Evolutionary conservation across 257 asterid genomes (phyloP), one percentile per base, ranked within the genome.

Genomic region (Solanum etuberosum): DNA sequence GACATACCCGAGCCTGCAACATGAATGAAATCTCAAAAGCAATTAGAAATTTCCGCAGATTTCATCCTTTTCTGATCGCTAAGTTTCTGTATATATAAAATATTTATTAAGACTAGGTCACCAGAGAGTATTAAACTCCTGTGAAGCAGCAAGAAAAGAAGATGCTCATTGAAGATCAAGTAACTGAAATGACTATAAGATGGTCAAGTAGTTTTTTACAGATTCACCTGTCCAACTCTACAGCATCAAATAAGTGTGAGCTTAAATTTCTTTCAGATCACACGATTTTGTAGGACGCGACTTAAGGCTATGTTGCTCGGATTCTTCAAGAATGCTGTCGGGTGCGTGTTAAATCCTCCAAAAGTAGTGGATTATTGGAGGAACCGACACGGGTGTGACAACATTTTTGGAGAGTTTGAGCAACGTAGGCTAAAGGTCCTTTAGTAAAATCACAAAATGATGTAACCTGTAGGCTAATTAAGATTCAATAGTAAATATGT

Each of bases 1-100:
- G 99, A 96, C 61, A 91, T 89, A 84, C 99, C 98, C 10, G 92
- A 91, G 65, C 98, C 98, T 95, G 94, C 90, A 91, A 68, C 87
- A 84, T 8, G 59, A 80, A 86, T 46, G 85, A 42, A 85, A 85
- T 25, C 23, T 2, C 42, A 48, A 35, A 77, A 85, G 38, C 46
- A 54, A 25, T 85, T 87, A 43, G 6, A 54, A 42, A 23, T 86
- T 37, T 21, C 15, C 61, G 25, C 35, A 16, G 31, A 67, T 82
- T 70, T 42, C 54, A 63, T 48, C 27, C 35, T 46, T 43, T 80
- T 80, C 65, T 29, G 38, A 43, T 40, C 95, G 15, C 38, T 46
- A 78, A 15, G 84, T 78, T 29, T 80, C 67, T 80, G 18, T 29
- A 77, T 42, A 25, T 25, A 42, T 25, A 16, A n/a, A 21, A 76